Evolutionary conservation across 2,329 filamentous ascomycete genomes (phyloP).

Genomic region (Neurospora crassa): DNA sequence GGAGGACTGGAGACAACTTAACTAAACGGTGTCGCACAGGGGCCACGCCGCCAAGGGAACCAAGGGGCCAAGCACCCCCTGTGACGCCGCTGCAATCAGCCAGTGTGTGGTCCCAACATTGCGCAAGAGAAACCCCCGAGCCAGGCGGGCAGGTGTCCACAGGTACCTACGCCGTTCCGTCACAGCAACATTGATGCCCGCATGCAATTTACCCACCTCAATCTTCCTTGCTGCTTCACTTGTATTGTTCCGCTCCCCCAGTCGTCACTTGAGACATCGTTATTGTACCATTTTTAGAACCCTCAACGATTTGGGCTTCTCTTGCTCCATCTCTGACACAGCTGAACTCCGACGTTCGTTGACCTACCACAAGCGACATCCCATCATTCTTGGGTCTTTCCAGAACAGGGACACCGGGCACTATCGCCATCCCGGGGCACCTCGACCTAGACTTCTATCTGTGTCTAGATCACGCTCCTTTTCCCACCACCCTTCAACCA

Average conservation of each 20-base stretch:
- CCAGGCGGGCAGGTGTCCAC: background rate
- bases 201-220: background rate
- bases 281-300: background rate
- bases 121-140: background rate
- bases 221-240: background rate
- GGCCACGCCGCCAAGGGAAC: background rate
- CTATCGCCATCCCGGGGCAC: background rate
- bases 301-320: background rate
- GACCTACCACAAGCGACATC: background rate
- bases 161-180: background rate
- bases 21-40: background rate
- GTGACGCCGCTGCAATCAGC: background rate
- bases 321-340: background rate
- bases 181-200: background rate
- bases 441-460: background rate
- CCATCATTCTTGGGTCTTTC: background rate
- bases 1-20: background rate
- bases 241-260: background rate
- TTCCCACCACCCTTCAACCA: background rate
- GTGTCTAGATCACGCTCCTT: background rate
- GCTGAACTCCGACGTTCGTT: background rate
- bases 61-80: background rate
- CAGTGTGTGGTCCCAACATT: background rate
- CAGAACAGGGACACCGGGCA: background rate
- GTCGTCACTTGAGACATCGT: background rate